Evolutionary conservation across 768 basidiomycete genomes (phyloP).

Genomic region (Wakefieldia striispora): DNA sequence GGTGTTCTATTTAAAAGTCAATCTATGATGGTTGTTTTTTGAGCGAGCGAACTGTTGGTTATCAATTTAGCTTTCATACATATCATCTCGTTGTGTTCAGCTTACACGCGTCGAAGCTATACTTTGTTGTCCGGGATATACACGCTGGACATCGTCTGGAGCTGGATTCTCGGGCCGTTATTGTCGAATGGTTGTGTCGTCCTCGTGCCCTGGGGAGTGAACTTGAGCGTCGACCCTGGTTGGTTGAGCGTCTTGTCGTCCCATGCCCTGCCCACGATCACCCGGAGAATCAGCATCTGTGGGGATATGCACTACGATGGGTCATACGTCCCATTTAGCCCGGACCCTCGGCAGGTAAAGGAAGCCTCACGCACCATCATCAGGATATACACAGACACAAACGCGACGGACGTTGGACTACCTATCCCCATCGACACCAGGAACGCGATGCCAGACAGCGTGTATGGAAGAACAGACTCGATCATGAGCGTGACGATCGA

Average conservation of each 20-base stretch:
- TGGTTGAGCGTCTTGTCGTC: conserved; percentile 1
- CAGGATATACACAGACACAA: conserved; percentile 12
- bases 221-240: conserved; percentile 6
- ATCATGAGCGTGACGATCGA: conserved; percentile 9
- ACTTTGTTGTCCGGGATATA: background rate
- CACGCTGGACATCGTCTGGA: conserved; percentile 1
- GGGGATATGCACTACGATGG: conserved; percentile 26
- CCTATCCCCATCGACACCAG: conserved; percentile 15
- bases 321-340: background rate
- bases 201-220: background rate
- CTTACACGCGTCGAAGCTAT: background rate
- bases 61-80: background rate
- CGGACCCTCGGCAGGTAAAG: background rate
- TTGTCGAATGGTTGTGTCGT: background rate
- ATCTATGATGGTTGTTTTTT: too few relatives aligned
- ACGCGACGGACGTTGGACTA: conserved; percentile 12
- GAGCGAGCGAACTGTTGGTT: too few relatives aligned
- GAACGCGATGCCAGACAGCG: conserved; percentile 24
- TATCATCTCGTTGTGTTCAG: background rate
- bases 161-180: background rate
- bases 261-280: conserved; percentile 16
- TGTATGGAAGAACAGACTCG: conserved; percentile 26
- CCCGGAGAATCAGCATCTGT: conserved; percentile 25
- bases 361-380: conserved; percentile 17
- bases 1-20: too few relatives aligned